These are phyloP conservation scores for Thielaviopsis populi DNA, from an alignment of 2,329 filamentous ascomycete genomes.

Conservation along the genomic window DNA sequence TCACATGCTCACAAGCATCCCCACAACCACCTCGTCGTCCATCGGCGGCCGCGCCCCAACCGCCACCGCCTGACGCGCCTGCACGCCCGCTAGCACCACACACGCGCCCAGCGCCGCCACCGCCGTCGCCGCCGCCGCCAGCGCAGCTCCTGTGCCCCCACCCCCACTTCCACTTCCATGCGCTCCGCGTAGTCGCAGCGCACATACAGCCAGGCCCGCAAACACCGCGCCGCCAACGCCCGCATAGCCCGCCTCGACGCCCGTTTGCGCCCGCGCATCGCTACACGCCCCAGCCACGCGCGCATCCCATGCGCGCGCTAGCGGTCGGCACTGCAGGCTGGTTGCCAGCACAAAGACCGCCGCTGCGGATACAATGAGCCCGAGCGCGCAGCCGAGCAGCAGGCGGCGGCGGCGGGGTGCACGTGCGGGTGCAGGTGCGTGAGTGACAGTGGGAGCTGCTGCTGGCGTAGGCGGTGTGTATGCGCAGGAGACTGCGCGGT, in stretches of 20 bases:
- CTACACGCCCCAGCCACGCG: constrained; percentile 23
- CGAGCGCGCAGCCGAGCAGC: constrained; percentile 22
- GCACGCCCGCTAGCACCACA: not conserved
- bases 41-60: constrained; percentile 21
- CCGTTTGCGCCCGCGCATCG: constrained; percentile 23
- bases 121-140: constrained; percentile 21
- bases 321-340: constrained; percentile 26
- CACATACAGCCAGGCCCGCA: constrained; percentile 26
- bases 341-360: constrained; percentile 24
- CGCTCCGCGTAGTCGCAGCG: constrained; percentile 18
- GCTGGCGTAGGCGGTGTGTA: not conserved
- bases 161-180: not conserved
- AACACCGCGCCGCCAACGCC: constrained; percentile 25
- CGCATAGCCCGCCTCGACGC: constrained; percentile 26
- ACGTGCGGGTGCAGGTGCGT: too few relatives aligned
- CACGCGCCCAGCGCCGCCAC: constrained; percentile 13
- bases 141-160: too few relatives aligned
- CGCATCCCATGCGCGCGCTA: constrained; percentile 26
- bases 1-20: constrained; percentile 24
- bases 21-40: constrained; percentile 23
- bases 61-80: constrained; percentile 10
- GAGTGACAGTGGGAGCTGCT: not conserved
- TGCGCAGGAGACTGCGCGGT: constrained; percentile 19
- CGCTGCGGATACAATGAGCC: constrained; percentile 24
- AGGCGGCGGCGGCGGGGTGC: too few relatives aligned